Percentiles rank a stretch among this genome's conserved stretches.
phyloP scores from a whole-genome alignment of 306 rosid genomes.

The Rosa persica region DNA sequence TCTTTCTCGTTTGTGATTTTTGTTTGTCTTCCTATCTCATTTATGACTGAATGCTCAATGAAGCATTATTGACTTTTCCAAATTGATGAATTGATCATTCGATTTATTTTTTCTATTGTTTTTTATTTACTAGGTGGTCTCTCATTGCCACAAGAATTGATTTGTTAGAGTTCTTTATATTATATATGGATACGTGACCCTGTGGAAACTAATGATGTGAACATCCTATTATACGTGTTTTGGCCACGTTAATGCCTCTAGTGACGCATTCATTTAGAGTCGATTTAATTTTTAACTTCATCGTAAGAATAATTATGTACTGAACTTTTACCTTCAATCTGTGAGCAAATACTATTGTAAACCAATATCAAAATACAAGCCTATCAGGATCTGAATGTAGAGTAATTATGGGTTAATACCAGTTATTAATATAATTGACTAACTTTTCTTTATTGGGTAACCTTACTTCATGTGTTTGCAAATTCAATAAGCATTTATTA shows the following conservation, averaged over 20 bases:
- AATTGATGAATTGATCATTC: background rate
- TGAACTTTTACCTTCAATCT: background rate
- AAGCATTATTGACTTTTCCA: background rate
- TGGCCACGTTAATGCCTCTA: background rate
- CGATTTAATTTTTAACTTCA: background rate
- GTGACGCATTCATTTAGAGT: background rate
- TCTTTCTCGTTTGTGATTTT: background rate
- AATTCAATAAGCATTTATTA: too few relatives aligned
- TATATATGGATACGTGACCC: background rate
- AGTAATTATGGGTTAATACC: too few relatives aligned
- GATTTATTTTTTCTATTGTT: too few relatives aligned
- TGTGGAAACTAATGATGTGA: background rate
- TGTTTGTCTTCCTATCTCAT: background rate
- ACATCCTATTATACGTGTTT: background rate
- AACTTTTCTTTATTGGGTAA: background rate
- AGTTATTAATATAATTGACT: background rate
- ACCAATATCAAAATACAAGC: background rate
- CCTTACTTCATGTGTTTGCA: background rate
- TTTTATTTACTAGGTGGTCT: too few relatives aligned
- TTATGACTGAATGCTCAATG: background rate
- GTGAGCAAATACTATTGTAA: background rate
- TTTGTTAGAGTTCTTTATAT: background rate
- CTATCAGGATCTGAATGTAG: background rate
- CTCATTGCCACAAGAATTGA: background rate
- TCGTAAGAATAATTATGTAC: too few relatives aligned